These are phyloP conservation scores for Isoetes taiwanensis DNA, from an alignment of 75 land plant genomes.

Conservation along the genomic window DNA sequence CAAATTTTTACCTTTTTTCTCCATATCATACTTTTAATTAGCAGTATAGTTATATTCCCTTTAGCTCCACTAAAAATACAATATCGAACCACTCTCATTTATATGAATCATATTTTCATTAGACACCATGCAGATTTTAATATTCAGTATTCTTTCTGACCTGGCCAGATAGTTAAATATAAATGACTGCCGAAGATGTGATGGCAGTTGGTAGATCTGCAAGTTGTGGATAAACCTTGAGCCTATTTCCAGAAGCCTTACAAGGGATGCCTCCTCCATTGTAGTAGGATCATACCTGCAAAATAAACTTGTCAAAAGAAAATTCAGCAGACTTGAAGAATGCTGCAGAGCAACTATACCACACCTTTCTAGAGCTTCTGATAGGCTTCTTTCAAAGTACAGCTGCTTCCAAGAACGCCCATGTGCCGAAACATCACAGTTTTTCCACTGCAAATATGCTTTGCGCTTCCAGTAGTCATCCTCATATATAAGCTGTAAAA, in stretches of 20 bases:
- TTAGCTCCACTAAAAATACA: no score
- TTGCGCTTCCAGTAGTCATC: conserved; percentile 28
- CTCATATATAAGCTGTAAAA: conserved; percentile 16
- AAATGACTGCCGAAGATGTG: conserved; percentile 12
- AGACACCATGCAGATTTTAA: no score
- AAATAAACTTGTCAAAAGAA: background rate
- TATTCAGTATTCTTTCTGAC: background rate
- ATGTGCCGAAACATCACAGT: conserved; percentile 20
- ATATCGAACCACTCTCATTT: no score
- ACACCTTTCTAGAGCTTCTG: conserved; percentile 24
- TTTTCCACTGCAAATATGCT: conserved; percentile 15
- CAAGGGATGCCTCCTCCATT: conserved; percentile 10
- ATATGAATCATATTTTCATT: no score
- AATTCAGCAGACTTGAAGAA: background rate
- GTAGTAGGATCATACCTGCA: conserved; percentile 18
- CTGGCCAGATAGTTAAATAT: conserved; percentile 13
- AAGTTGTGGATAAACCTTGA: conserved; percentile 19
- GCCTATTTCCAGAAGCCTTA: conserved; percentile 11
- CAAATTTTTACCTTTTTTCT: no score
- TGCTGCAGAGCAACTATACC: background rate
- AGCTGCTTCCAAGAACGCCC: conserved; percentile 35
- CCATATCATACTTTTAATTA: no score
- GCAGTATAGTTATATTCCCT: no score
- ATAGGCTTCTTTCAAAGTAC: conserved; percentile 23
- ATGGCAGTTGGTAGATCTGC: conserved; percentile 13